phyloP scores from a whole-genome alignment of 257 asterid genomes.

The Solanum gracilifrons region DNA sequence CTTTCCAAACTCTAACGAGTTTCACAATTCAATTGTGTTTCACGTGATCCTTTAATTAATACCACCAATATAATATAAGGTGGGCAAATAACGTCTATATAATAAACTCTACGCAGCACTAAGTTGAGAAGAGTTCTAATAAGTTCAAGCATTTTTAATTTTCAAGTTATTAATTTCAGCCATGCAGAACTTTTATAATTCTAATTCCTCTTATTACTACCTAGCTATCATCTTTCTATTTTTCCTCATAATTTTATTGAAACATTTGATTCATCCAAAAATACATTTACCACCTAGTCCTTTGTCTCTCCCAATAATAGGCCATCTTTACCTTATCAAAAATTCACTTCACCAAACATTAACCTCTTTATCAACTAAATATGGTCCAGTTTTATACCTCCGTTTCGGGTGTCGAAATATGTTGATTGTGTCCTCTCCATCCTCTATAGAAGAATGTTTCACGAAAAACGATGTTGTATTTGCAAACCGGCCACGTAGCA shows the following conservation, averaged over 20 bases:
- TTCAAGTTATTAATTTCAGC: neutral
- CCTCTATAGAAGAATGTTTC: conserved; percentile 44
- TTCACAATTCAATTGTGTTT: neutral
- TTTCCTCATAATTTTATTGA: conserved; percentile 2
- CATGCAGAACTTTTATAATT: neutral
- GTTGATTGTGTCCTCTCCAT: conserved; percentile 38
- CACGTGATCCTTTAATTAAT: neutral
- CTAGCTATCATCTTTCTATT: neutral
- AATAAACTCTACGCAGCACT: neutral
- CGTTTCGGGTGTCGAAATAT: conserved; percentile 24
- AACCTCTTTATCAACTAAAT: conserved; percentile 16
- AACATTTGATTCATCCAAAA: neutral
- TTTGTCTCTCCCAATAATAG: conserved; percentile 35
- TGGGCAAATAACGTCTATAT: neutral
- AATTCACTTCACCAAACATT: conserved; percentile 23
- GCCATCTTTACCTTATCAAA: conserved; percentile 52
- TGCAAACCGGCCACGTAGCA: conserved; percentile 38
- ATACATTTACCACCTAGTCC: conserved; percentile 35
- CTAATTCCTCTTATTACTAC: neutral
- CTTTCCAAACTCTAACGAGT: neutral
- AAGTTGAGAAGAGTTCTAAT: neutral
- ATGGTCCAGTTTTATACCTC: conserved; percentile 40
- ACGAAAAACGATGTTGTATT: conserved; percentile 36
- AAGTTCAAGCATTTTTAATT: neutral
- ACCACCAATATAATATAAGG: neutral